Evolutionary conservation across 805 yeast genomes (phyloP), one percentile per base, ranked within the genome.

Genomic region (Lipomyces yamanashiensis): DNA sequence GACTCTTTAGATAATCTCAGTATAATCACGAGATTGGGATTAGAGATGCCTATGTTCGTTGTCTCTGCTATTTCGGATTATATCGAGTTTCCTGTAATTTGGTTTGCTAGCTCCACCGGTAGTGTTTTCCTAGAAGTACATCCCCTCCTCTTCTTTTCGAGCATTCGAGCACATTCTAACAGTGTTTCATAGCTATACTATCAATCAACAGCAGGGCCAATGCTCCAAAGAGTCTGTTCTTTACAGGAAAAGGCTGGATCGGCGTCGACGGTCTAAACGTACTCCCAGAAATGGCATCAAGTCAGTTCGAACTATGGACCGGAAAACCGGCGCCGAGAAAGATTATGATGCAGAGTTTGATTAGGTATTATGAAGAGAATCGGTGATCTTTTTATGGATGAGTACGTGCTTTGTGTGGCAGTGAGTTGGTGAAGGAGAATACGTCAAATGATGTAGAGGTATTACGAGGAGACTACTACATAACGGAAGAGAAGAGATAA

Each of bases 21-120:
- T 15, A 15, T 21, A 7, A 33, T 61, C 10, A 28, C 50, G 2
- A 37, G 6, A 17, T 21, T 40, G n/a, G 52, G 56, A n/a, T 21
- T 61, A 9, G 64, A 56, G 33, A 56, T 61, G 61, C 64, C 64
- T 15, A 61, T 61, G 8, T 47, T 61, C 2, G 44, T 61, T 17
- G 59, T 57, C n/a, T 57, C 58, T 5, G 51, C 56, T 9, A 23
- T 43, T 1, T 51, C 64, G 12, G 64, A 58, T 21, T 44, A 61
- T 47, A 19, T 48, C 23, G 53, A 45, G 40, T 54, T 61, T 52
- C 57, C 61, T 3, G 40, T 57, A 39, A 13, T 15, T 1, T 61
- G 64, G 64, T 58, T 61, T 41, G 45, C 21, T 1, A 17, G 58
- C 13, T 48, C 57, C 7, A 52, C 64, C 6, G 64, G 61, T 12